Base-by-base conservation (phyloP, 352 stramenopile species). In the Albugo laibachii region DNA sequence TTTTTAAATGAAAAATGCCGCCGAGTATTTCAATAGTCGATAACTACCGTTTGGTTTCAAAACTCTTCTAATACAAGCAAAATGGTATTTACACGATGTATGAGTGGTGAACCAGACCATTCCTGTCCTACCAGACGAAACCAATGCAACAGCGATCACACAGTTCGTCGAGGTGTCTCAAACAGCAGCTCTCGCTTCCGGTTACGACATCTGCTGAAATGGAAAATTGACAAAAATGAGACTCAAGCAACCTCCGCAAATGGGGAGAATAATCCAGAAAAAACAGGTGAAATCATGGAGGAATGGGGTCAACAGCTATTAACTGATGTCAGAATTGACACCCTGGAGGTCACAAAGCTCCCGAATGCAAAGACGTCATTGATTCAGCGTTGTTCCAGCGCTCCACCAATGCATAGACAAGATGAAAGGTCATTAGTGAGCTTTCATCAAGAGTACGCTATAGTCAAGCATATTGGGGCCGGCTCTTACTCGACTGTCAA, bases 401-500 rank as follows among this genome's bases (percentile, higher is more conserved):
- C 20, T 43, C 20, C 16, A 43, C 38, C 38, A 43, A 68, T 63
- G 36, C 74, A 77, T 46, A 69, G 67, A n/a, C 77, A 79, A 48
- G 74, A 67, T 18, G 70, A 86, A 39, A 83, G 83, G 59, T 82
- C 67, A 43, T 84, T 81, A 38, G 45, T 87, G n/a, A 70, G 80
- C 36, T 91, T 91, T 45, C 69, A 87, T 44, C 70, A 85, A 41
- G 68, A 80, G 52, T 91, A 87, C 47, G 60, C 69, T 27, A 83
- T 91, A 55, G 77, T 69, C 16, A 58, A 69, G 27, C 71, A 91
- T 53, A 50, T 91, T 13, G 77, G 77, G n/a, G 73, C 87, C 58
- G 77, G 77, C 27, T 91, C 77, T 50, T 91, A 91, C 61, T 91
- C 77, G 55, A 84, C 72, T 0, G 77, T 91, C 14, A 91, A 91